These are phyloP conservation scores for Phytophthora sansomeana DNA, from an alignment of 352 stramenopile species.

Conservation along the genomic window DNA sequence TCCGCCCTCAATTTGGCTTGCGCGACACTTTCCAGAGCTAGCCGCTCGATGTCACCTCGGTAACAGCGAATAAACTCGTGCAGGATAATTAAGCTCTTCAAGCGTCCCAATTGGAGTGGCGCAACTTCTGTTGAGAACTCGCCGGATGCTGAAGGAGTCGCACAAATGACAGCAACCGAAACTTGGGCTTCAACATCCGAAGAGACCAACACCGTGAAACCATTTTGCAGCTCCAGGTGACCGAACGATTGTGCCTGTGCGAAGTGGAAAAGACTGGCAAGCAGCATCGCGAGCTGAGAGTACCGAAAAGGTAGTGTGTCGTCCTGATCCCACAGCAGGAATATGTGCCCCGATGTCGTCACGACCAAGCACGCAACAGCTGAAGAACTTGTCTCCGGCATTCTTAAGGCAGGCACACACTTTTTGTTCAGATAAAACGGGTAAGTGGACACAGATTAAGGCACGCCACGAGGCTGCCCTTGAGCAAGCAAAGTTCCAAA, in stretches of 20 bases:
- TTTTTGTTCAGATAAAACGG: neutral
- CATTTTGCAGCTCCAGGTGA: constrained; percentile 47
- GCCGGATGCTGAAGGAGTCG: constrained; percentile 17
- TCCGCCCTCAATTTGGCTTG: constrained; percentile 50
- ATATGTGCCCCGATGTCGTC: constrained; percentile 52
- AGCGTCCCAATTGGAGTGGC: constrained; percentile 41
- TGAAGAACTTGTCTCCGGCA: constrained; percentile 19
- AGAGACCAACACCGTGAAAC: constrained; percentile 49
- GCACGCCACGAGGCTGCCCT: neutral
- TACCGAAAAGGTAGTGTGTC: constrained; percentile 52
- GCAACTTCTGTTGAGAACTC: constrained; percentile 8
- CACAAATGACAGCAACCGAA: constrained; percentile 52
- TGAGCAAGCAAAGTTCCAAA: neutral
- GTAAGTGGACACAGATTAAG: neutral
- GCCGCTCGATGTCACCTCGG: constrained; percentile 32
- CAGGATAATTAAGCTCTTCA: constrained; percentile 59
- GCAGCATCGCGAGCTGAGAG: constrained; percentile 51
- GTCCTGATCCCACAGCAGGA: constrained; percentile 60
- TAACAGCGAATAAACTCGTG: constrained; percentile 46
- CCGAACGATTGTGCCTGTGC: constrained; percentile 42
- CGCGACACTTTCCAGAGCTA: constrained; percentile 38
- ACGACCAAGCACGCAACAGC: constrained; percentile 56
- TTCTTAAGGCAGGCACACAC: constrained; percentile 3
- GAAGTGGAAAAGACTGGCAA: constrained; percentile 73
- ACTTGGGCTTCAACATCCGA: constrained; percentile 46